Percentiles rank a stretch among this genome's conserved stretches.
phyloP scores from a whole-genome alignment of 2,329 filamentous ascomycete genomes.

The Pseudogymnoascus sp. region DNA sequence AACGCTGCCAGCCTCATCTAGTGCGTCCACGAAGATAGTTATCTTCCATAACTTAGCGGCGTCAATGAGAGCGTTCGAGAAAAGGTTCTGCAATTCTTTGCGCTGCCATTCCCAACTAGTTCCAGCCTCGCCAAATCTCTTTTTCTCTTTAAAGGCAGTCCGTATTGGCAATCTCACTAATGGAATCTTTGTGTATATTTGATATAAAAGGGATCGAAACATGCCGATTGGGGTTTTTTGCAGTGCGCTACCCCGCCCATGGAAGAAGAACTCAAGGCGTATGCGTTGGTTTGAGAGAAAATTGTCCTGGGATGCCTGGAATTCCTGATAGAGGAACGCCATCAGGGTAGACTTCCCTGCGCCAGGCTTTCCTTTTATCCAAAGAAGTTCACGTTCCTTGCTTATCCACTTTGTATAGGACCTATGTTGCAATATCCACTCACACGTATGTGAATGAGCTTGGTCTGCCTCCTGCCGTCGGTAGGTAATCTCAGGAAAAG shows the following conservation, averaged over 20 bases:
- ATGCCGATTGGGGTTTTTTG: slow-evolving; percentile 30
- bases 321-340: slow-evolving; percentile 27
- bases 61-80: slow-evolving; percentile 8
- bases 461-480: slow-evolving; percentile 22
- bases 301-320: not conserved
- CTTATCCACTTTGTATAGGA: slow-evolving; percentile 22
- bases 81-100: slow-evolving; percentile 10
- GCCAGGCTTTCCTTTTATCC: slow-evolving; percentile 35
- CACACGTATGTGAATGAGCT: slow-evolving; percentile 25
- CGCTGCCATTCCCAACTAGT: slow-evolving; percentile 14
- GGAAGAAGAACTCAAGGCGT: slow-evolving; percentile 32
- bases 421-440: slow-evolving; percentile 27
- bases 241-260: slow-evolving; percentile 27
- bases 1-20: slow-evolving; percentile 20
- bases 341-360: slow-evolving; percentile 35
- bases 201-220: slow-evolving; percentile 30
- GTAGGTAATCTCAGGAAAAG: slow-evolving; percentile 25
- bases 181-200: slow-evolving; percentile 11
- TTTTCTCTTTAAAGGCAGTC: slow-evolving; percentile 12
- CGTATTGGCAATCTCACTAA: not conserved
- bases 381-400: slow-evolving; percentile 24
- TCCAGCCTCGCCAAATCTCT: slow-evolving; percentile 4
- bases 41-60: slow-evolving; percentile 6
- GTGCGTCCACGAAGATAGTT: slow-evolving; percentile 21
- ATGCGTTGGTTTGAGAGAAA: slow-evolving; percentile 9